A percentile compares a stretch with the other conserved stretches of the same genome.
Conservation (phyloP, 179 eudicot genomes). For the Silene coronaria region DNA sequence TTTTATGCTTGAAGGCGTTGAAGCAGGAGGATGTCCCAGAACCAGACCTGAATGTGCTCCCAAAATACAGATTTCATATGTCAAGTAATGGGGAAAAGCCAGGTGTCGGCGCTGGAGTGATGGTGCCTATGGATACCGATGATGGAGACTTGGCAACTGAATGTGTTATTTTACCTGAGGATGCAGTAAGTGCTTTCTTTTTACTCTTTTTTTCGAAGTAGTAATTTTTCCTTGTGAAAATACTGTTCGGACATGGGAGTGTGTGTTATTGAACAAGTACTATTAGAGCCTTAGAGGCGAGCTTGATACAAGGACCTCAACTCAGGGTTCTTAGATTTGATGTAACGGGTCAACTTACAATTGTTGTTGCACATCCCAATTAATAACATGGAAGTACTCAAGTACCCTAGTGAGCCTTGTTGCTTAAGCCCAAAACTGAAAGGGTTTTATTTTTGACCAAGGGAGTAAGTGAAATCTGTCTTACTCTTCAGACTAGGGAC, state of each 20-base stretch:
- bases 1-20: slow-evolving; percentile 24
- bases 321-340: too few relatives aligned
- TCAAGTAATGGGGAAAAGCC: slow-evolving; percentile 46
- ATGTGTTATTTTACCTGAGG: slow-evolving; percentile 71
- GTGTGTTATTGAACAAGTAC: not conserved
- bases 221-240: not conserved
- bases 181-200: slow-evolving; percentile 57
- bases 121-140: slow-evolving; percentile 66
- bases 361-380: not conserved
- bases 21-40: slow-evolving; percentile 94
- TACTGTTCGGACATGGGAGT: not conserved
- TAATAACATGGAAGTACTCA: not conserved
- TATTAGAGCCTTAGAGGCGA: not conserved
- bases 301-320: too few relatives aligned
- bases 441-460: not conserved
- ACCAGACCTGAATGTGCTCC: slow-evolving; percentile 69
- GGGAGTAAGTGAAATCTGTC: too few relatives aligned
- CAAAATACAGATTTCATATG: slow-evolving; percentile 57
- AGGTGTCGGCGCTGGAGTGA: slow-evolving; percentile 58
- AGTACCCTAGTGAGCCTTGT: not conserved
- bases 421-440: not conserved
- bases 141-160: slow-evolving; percentile 55
- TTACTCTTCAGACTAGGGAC: not conserved
- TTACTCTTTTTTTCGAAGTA: not conserved
- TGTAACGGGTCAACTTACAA: not conserved